phyloP scores from a whole-genome alignment of 441 rosid species.

The Viola pubescens region DNA sequence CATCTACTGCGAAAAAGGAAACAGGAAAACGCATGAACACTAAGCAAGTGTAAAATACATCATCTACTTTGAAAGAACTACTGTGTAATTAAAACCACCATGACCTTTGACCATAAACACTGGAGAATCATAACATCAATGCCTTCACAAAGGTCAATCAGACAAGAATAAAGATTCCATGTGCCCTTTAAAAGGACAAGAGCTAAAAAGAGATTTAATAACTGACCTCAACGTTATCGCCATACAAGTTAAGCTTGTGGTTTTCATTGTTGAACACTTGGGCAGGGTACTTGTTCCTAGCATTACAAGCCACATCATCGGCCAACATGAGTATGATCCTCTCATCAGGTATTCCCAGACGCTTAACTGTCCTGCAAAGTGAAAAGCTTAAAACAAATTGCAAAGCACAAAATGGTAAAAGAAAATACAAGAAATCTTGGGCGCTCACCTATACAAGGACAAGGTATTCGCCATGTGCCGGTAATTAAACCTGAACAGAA shows the following conservation, averaged over 20 bases:
- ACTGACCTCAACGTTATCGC: constrained; percentile 93
- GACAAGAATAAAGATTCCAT: not conserved
- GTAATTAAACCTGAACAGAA: constrained; percentile 79
- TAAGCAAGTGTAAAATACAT: no score
- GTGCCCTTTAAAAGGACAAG: not conserved
- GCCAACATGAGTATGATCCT: constrained; percentile 94
- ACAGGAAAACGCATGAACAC: no score
- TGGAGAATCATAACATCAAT: no score
- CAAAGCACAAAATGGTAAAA: constrained; percentile 3
- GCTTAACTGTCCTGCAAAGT: constrained; percentile 80
- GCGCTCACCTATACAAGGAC: constrained; percentile 72
- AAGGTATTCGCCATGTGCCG: constrained; percentile 96
- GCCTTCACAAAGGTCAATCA: no score
- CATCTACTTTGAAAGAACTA: no score
- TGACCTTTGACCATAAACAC: no score
- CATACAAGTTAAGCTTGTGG: constrained; percentile 85
- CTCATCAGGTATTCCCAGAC: constrained; percentile 93
- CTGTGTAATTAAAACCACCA: no score
- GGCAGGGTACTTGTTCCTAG: constrained; percentile 92
- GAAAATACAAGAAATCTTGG: constrained; percentile 3
- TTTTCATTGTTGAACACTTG: constrained; percentile 98
- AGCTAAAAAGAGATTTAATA: constrained; percentile 7
- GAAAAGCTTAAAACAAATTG: not conserved
- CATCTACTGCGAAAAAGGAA: no score
- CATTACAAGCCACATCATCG: constrained; percentile 98